phyloP scores from a whole-genome alignment of 179 eudicot species.

The Carnegiea gigantea region DNA sequence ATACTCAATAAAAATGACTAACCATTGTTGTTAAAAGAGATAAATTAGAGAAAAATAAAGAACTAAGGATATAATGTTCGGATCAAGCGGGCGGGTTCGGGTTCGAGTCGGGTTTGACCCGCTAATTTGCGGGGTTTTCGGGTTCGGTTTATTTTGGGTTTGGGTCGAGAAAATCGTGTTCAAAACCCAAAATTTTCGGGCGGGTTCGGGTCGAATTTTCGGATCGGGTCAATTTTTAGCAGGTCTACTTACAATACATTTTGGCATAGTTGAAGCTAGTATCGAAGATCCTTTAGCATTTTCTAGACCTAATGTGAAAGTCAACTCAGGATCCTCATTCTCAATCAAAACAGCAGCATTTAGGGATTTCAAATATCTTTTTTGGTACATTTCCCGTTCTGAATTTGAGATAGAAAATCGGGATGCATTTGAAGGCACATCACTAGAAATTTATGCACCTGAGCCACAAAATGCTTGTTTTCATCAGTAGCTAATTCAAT shows the following conservation, averaged over 20 bases:
- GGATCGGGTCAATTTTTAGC: too few species aligned
- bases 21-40: too few species aligned
- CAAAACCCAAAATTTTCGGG: too few species aligned
- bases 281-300: conserved; percentile 62
- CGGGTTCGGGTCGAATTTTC: too few species aligned
- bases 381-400: conserved; percentile 49
- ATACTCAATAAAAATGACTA: too few species aligned
- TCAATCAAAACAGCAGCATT: conserved; percentile 35
- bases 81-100: too few species aligned
- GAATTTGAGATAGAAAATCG: conserved; percentile 37
- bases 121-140: too few species aligned
- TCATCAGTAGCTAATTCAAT: conserved; percentile 32
- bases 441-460: conserved; percentile 72
- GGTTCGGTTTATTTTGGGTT: too few species aligned
- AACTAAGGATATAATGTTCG: too few species aligned
- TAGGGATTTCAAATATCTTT: conserved; percentile 48
- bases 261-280: conserved; percentile 35
- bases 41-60: too few species aligned
- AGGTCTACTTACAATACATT: conserved; percentile 41
- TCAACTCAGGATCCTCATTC: conserved; percentile 55
- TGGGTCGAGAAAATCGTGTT: too few species aligned
- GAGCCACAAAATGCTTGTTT: conserved; percentile 50
- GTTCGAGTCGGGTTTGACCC: too few species aligned
- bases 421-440: conserved; percentile 69
- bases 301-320: conserved; percentile 59